Conservation (phyloP, 345 rosid genomes). For the Lepidium aucheri region DNA sequence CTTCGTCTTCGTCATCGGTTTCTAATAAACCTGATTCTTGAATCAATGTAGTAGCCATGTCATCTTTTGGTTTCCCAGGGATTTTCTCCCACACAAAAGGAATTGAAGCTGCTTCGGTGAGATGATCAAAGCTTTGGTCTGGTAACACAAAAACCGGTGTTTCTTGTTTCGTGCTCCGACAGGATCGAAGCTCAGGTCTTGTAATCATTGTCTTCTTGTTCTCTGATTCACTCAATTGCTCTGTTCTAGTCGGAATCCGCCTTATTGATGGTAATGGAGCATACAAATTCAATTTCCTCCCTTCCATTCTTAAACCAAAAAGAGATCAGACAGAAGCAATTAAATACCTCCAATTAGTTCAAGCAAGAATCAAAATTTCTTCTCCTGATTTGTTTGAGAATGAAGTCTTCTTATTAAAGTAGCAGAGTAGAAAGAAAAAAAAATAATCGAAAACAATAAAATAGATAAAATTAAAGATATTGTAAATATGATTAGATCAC, state of each 20-base stretch:
- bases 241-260: conserved; percentile 21
- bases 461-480: neutral
- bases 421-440: neutral
- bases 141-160: conserved; percentile 20
- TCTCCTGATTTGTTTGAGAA: neutral
- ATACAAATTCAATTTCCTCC: conserved; percentile 60
- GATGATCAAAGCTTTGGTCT: conserved; percentile 54
- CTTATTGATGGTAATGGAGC: conserved; percentile 81
- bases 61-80: conserved; percentile 71
- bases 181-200: conserved; percentile 41
- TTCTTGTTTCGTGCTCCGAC: conserved; percentile 8
- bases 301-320: conserved; percentile 45
- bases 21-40: conserved; percentile 26
- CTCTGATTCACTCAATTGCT: neutral
- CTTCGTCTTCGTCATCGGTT: conserved; percentile 38
- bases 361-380: too few relatives aligned
- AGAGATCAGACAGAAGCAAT: too few relatives aligned
- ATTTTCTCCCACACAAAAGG: conserved; percentile 87
- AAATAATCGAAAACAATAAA: neutral
- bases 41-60: conserved; percentile 19
- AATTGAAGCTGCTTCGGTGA: conserved; percentile 73
- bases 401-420: conserved; percentile 12
- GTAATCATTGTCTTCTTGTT: neutral
- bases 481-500: neutral
- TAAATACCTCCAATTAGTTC: too few relatives aligned